These are phyloP conservation scores for Oropetium thomaeum DNA, from an alignment of 176 grass and related monocot genomes.

Conservation along the genomic window DNA sequence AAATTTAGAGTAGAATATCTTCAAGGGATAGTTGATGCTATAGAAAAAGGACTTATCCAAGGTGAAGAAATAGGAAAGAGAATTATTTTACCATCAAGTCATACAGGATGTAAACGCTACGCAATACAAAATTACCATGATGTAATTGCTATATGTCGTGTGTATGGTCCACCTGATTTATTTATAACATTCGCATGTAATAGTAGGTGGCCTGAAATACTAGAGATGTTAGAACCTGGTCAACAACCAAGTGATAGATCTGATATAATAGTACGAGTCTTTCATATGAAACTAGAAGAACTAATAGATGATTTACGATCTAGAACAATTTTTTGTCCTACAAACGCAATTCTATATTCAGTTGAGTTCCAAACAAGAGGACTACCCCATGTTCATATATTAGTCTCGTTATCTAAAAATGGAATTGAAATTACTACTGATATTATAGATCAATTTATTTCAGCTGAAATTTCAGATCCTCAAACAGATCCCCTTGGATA, in stretches of 20 bases:
- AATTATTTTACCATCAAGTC: background rate
- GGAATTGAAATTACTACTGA: background rate
- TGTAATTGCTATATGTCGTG: background rate
- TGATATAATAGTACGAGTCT: background rate
- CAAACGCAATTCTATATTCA: background rate
- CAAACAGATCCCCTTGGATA: background rate
- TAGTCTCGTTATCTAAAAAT: background rate
- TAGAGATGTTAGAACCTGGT: background rate
- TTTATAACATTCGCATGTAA: conserved; percentile 6
- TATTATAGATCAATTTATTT: background rate
- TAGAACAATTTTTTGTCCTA: background rate
- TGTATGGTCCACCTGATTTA: background rate
- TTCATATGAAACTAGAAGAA: background rate
- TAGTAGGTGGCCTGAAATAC: background rate
- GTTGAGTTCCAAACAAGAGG: background rate
- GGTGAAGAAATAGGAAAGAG: background rate
- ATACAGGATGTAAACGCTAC: background rate
- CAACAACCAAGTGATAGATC: background rate
- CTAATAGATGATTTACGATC: background rate
- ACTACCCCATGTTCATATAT: background rate
- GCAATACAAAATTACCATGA: conserved; percentile 1
- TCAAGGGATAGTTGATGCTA: background rate
- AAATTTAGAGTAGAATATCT: background rate
- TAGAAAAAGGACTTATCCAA: background rate
- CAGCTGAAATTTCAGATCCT: background rate